Percentiles rank a stretch among this genome's conserved stretches.
These are phyloP conservation scores for Paecilomyces formosus DNA, from an alignment of 2,329 filamentous ascomycete species.

Conservation along the genomic window DNA sequence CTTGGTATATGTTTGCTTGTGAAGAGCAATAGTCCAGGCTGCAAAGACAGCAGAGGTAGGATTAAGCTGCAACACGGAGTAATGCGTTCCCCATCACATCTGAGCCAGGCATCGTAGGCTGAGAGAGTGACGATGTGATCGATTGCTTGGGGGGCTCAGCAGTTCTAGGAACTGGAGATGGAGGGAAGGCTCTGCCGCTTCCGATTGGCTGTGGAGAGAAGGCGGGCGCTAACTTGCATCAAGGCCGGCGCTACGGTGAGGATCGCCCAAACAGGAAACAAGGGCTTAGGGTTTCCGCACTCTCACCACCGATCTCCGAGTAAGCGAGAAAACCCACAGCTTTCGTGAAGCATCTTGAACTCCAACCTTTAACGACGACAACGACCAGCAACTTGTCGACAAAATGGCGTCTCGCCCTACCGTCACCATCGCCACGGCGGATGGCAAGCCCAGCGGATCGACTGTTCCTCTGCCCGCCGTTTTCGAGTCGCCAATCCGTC, in stretches of 20 bases:
- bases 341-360: slow-evolving; percentile 23
- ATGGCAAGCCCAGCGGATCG: slow-evolving; percentile 84
- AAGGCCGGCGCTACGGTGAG: not conserved
- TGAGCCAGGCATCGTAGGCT: not conserved
- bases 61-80: too few species aligned
- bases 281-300: slow-evolving; percentile 32
- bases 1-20: not conserved
- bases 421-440: slow-evolving; percentile 92
- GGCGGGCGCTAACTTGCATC: not conserved
- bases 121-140: not conserved
- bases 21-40: not conserved
- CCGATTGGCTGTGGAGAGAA: slow-evolving; percentile 2
- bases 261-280: slow-evolving; percentile 9
- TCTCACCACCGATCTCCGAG: slow-evolving; percentile 18
- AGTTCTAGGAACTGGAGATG: not conserved
- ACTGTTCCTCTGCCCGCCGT: slow-evolving; percentile 91
- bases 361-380: slow-evolving; percentile 30
- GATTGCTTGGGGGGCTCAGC: not conserved
- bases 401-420: slow-evolving; percentile 94
- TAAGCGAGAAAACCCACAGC: slow-evolving; percentile 40
- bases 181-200: not conserved
- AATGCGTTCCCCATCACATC: not conserved
- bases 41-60: not conserved
- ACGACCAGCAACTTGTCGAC: slow-evolving; percentile 30
- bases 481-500: slow-evolving; percentile 95